A percentile compares a stretch with the other conserved stretches of the same genome.
Conservation (phyloP, 2,329 filamentous ascomycete species). For the Metarhizium brunneum region DNA sequence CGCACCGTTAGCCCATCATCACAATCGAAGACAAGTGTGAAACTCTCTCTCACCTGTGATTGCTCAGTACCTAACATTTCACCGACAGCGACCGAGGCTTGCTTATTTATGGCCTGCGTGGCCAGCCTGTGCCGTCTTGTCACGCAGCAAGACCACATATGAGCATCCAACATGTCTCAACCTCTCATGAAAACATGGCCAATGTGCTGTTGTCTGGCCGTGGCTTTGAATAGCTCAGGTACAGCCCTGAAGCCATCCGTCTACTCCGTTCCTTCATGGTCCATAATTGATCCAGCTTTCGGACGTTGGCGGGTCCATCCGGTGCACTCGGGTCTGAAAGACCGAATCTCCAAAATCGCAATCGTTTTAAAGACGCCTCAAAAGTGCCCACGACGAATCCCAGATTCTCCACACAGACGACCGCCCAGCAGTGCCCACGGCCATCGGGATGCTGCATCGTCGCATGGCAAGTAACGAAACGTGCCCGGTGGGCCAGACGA, state of each 20-base stretch:
- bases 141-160: neutral
- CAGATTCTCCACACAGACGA: too few species aligned
- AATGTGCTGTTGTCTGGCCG: neutral
- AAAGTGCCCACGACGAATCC: too few species aligned
- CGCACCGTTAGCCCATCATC: neutral
- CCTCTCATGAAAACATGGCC: neutral
- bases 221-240: too few species aligned
- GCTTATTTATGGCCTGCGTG: neutral
- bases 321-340: constrained; percentile 1
- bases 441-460: neutral
- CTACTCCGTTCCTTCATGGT: too few species aligned
- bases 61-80: constrained; percentile 3
- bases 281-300: too few species aligned
- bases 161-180: neutral
- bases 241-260: too few species aligned
- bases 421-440: too few species aligned
- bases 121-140: neutral
- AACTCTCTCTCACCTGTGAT: neutral
- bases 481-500: neutral
- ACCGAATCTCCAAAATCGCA: neutral
- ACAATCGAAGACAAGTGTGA: too few species aligned
- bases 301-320: neutral
- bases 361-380: too few species aligned
- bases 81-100: constrained; percentile 4
- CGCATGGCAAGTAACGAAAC: neutral